phyloP scores from a whole-genome alignment of 2,329 filamentous ascomycete species.

The Leptographium wingfieldii region DNA sequence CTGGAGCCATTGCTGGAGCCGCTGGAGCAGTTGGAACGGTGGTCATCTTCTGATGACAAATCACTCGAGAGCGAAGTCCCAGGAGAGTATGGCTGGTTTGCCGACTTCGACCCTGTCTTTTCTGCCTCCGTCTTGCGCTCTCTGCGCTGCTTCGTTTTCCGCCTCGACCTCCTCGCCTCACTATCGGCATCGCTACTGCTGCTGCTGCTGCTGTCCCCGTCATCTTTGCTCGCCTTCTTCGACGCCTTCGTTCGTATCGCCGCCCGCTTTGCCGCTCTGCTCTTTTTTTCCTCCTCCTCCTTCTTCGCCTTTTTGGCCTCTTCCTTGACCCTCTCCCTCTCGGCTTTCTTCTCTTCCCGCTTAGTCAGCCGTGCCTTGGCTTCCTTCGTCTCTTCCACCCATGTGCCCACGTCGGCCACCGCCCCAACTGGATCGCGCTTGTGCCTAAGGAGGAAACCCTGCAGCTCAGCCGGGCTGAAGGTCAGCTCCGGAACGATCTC shows the following conservation, averaged over 20 bases:
- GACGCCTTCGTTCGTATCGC: neutral
- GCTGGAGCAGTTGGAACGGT: neutral
- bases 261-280: neutral
- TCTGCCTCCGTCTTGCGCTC: neutral
- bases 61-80: neutral
- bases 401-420: conserved; percentile 32
- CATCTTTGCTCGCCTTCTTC: neutral
- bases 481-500: conserved; percentile 37
- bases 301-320: conserved; percentile 16
- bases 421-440: conserved; percentile 39
- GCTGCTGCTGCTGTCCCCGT: neutral
- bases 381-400: conserved; percentile 35
- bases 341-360: conserved; percentile 26
- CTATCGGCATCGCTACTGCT: neutral
- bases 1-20: neutral
- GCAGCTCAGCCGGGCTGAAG: conserved; percentile 49
- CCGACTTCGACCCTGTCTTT: neutral
- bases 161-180: neutral
- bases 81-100: neutral
- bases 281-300: conserved; percentile 6
- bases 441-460: conserved; percentile 43
- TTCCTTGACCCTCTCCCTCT: conserved; percentile 22
- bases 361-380: conserved; percentile 32
- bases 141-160: neutral
- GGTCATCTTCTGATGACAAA: neutral